A percentile compares a stretch with the other conserved stretches of the same genome.
phyloP scores from a whole-genome alignment of 345 rosid species.

The Boechera retrofracta region DNA sequence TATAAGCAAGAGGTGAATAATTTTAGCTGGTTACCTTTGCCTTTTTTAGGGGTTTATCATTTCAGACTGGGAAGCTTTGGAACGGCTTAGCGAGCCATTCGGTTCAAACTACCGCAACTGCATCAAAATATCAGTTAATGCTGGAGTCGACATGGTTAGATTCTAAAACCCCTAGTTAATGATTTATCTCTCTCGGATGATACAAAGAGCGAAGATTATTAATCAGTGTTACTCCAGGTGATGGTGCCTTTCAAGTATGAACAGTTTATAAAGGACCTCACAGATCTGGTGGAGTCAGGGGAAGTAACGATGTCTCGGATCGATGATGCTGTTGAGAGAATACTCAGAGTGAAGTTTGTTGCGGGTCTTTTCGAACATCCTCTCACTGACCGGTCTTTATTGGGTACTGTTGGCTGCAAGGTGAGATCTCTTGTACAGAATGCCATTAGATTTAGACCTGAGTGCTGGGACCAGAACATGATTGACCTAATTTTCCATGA shows the following conservation, averaged over 20 bases:
- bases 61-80: constrained; percentile 87
- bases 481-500: neutral
- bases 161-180: neutral
- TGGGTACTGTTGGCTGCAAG: constrained; percentile 76
- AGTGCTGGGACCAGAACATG: neutral
- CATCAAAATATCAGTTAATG: constrained; percentile 66
- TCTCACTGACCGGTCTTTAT: constrained; percentile 68
- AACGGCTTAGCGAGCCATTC: constrained; percentile 59
- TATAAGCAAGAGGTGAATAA: neutral
- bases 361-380: constrained; percentile 83
- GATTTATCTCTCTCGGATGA: constrained; percentile 1
- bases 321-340: constrained; percentile 82
- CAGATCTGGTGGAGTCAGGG: constrained; percentile 65
- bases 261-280: constrained; percentile 57
- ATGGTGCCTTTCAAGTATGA: constrained; percentile 68
- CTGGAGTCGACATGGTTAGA: constrained; percentile 88
- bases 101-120: constrained; percentile 71
- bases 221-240: constrained; percentile 50
- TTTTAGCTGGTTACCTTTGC: constrained; percentile 7
- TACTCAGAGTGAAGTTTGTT: constrained; percentile 83
- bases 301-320: constrained; percentile 71
- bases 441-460: neutral
- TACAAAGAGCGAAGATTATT: constrained; percentile 6
- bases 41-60: constrained; percentile 67
- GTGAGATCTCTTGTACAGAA: constrained; percentile 42